Conservation (phyloP, 2,329 filamentous ascomycete genomes). For the Trichoderma sp. region DNA sequence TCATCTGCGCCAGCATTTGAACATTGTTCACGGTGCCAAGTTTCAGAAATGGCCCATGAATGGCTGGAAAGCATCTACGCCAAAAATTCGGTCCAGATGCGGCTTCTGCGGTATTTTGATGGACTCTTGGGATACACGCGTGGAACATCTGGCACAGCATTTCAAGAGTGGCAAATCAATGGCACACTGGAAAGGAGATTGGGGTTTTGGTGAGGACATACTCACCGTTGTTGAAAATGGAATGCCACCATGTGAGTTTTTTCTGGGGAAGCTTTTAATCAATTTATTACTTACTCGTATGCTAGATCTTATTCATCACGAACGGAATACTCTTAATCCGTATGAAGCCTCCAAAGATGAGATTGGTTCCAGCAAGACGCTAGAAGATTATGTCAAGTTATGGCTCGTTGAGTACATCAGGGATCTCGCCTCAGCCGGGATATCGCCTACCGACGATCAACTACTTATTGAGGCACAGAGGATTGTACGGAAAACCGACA, state of each 20-base stretch:
- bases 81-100: constrained; percentile 43
- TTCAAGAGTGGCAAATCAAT: constrained; percentile 46
- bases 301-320: constrained; percentile 7
- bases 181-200: constrained; percentile 48
- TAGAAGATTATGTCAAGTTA: constrained; percentile 19
- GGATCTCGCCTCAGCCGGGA: background rate
- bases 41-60: constrained; percentile 48
- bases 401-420: constrained; percentile 14
- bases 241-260: constrained; percentile 17
- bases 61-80: constrained; percentile 40
- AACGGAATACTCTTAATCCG: background rate
- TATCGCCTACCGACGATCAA: background rate
- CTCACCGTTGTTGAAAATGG: constrained; percentile 12
- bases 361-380: background rate
- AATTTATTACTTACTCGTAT: background rate
- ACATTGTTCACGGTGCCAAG: constrained; percentile 46
- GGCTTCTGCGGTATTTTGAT: constrained; percentile 44
- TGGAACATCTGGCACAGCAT: constrained; percentile 45
- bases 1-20: constrained; percentile 47
- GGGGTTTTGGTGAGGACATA: constrained; percentile 42
- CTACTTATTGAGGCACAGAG: constrained; percentile 11
- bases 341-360: constrained; percentile 2
- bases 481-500: constrained; percentile 10
- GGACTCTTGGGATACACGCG: constrained; percentile 40
- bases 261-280: background rate